phyloP scores from a whole-genome alignment of 352 stramenopile species.

The Aphanomyces euteiches region DNA sequence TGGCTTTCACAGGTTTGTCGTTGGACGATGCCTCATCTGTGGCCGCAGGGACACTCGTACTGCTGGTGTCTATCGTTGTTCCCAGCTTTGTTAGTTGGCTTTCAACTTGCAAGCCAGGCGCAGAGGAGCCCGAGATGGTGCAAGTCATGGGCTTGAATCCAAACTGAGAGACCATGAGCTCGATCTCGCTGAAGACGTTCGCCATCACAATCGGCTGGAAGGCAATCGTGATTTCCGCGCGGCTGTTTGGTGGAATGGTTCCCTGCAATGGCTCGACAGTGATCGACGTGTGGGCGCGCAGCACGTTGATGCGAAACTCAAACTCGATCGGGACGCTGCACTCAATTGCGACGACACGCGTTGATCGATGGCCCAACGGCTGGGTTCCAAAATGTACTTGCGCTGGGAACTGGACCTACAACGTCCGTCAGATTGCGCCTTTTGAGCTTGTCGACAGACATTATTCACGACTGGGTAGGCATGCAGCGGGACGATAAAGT shows the following conservation, averaged over 20 bases:
- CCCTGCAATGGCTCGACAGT: slow-evolving; percentile 64
- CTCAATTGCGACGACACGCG: slow-evolving; percentile 43
- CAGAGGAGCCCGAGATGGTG: slow-evolving; percentile 56
- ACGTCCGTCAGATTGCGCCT: too few species aligned
- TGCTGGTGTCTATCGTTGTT: background rate
- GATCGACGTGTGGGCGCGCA: slow-evolving; percentile 69
- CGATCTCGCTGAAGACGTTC: slow-evolving; percentile 63
- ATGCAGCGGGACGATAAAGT: slow-evolving; percentile 73
- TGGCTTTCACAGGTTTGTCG: background rate
- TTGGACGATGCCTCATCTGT: too few species aligned
- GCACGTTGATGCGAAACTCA: slow-evolving; percentile 73
- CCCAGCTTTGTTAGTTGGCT: background rate
- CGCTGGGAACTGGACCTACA: slow-evolving; percentile 47
- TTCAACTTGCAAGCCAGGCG: slow-evolving; percentile 33
- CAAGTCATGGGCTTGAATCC: slow-evolving; percentile 67
- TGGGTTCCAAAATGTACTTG: slow-evolving; percentile 82
- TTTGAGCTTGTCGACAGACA: slow-evolving; percentile 30
- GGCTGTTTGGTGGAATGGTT: slow-evolving; percentile 64
- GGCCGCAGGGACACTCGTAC: too few species aligned
- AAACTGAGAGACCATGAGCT: slow-evolving; percentile 73
- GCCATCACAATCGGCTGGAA: slow-evolving; percentile 62
- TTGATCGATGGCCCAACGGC: slow-evolving; percentile 44
- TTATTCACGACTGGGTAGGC: slow-evolving; percentile 84
- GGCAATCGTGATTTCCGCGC: slow-evolving; percentile 62
- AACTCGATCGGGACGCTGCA: slow-evolving; percentile 86